Conservation (phyloP, 129 eudicot species). For the Lactuca saligna region DNA sequence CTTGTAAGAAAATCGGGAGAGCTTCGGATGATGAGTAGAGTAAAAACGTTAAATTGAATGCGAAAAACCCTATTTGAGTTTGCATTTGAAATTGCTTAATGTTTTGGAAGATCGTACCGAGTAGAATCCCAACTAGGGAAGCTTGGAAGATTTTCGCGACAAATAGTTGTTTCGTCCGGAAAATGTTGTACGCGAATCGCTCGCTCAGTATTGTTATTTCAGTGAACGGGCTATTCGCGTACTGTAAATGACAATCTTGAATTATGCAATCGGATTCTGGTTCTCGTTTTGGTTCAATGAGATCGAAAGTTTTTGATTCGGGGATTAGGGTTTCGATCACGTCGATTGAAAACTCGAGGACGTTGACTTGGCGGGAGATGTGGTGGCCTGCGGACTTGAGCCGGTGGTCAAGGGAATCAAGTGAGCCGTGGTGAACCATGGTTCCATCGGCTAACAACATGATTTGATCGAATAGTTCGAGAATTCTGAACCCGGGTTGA, state of each 20-base stretch:
- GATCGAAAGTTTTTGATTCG: constrained; percentile 18
- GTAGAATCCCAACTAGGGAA: constrained; percentile 45
- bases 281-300: constrained; percentile 25
- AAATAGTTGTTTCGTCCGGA: constrained; percentile 63
- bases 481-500: constrained; percentile 78
- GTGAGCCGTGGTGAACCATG: constrained; percentile 57
- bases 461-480: constrained; percentile 55
- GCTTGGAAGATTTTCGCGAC: constrained; percentile 44
- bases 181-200: constrained; percentile 56
- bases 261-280: constrained; percentile 14
- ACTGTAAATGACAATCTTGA: constrained; percentile 24
- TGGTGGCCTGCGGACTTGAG: constrained; percentile 49
- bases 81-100: constrained; percentile 37
- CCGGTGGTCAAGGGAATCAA: constrained; percentile 44
- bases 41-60: constrained; percentile 62
- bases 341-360: constrained; percentile 73
- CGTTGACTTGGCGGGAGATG: constrained; percentile 65
- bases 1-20: constrained; percentile 72
- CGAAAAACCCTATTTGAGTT: constrained; percentile 70
- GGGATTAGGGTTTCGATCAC: constrained; percentile 37
- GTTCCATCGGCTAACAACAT: constrained; percentile 51
- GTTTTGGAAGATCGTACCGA: constrained; percentile 56
- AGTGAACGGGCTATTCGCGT: constrained; percentile 36
- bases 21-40: constrained; percentile 75
- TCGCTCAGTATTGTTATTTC: constrained; percentile 63